Evolutionary conservation across 768 basidiomycete genomes (phyloP).

Genomic region (Tricholomella constricta): DNA sequence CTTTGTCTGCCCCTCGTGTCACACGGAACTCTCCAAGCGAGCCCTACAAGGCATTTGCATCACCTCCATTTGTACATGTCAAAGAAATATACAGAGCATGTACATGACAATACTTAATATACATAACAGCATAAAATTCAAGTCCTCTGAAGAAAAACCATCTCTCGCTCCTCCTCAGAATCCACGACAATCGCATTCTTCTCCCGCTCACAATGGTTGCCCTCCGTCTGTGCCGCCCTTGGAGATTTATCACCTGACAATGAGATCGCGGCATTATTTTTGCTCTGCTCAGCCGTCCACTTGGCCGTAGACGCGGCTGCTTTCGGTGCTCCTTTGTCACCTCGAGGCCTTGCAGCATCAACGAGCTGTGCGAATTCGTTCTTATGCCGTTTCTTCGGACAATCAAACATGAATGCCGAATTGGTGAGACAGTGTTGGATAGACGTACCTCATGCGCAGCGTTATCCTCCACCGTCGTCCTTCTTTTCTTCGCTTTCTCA

Average conservation of each 20-base stretch:
- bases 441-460: constrained; percentile 40
- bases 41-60: background rate
- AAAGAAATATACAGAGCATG: background rate
- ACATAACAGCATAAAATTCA: background rate
- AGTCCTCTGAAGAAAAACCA: background rate
- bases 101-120: background rate
- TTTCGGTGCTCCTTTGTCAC: constrained; percentile 13
- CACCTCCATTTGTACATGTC: background rate
- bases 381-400: constrained; percentile 39
- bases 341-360: constrained; percentile 33
- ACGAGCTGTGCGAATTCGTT: constrained; percentile 42
- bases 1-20: background rate
- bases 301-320: background rate
- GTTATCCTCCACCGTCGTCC: constrained; percentile 39
- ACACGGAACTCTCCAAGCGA: background rate
- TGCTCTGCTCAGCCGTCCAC: constrained; percentile 17
- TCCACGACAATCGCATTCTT: constrained; percentile 36
- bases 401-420: constrained; percentile 1
- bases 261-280: constrained; percentile 1
- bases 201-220: background rate
- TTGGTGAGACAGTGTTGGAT: background rate
- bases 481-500: constrained; percentile 43
- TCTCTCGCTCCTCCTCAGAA: constrained; percentile 33
- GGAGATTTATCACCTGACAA: background rate
- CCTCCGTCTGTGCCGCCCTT: background rate